Evolutionary conservation across 306 rosid species (phyloP).

Genomic region (Geum urbanum): DNA sequence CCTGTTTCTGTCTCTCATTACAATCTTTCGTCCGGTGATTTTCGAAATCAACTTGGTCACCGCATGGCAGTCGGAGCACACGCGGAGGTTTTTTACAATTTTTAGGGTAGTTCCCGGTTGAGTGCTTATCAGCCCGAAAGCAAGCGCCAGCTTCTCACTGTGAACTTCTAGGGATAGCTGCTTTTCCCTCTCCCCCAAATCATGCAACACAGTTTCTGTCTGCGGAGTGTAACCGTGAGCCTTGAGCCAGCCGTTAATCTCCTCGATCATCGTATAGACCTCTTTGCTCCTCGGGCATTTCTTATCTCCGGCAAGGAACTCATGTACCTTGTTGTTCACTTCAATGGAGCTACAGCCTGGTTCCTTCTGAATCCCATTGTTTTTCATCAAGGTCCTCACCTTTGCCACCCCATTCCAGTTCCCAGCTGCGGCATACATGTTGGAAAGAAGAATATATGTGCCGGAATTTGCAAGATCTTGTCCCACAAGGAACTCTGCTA

Average conservation of each 20-base stretch:
- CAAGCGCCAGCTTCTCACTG: conserved; percentile 78
- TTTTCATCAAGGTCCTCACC: conserved; percentile 68
- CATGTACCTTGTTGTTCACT: conserved; percentile 59
- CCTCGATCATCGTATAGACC: conserved; percentile 55
- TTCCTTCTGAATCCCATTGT: conserved; percentile 63
- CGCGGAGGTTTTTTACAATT: conserved; percentile 73
- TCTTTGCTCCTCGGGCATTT: conserved; percentile 58
- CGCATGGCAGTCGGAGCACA: conserved; percentile 71
- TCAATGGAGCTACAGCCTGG: conserved; percentile 86
- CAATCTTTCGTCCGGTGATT: conserved; percentile 53
- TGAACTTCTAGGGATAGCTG: conserved; percentile 71
- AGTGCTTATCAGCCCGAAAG: conserved; percentile 76
- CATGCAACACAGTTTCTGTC: conserved; percentile 59
- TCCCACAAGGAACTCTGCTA: conserved; percentile 57
- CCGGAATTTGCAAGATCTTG: conserved; percentile 63
- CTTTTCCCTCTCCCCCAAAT: conserved; percentile 59
- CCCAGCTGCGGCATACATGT: conserved; percentile 63
- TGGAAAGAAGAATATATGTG: conserved; percentile 73
- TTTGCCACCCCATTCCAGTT: conserved; percentile 75
- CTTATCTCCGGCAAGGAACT: conserved; percentile 73
- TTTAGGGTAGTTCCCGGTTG: conserved; percentile 54
- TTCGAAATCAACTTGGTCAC: conserved; percentile 67
- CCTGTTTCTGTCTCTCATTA: conserved; percentile 72
- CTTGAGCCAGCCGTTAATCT: conserved; percentile 61
- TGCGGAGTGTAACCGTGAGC: conserved; percentile 56